Percentiles rank a stretch among this genome's conserved stretches.
phyloP scores from a whole-genome alignment of 139 green algal species.

The Coelastrella sp. region DNA sequence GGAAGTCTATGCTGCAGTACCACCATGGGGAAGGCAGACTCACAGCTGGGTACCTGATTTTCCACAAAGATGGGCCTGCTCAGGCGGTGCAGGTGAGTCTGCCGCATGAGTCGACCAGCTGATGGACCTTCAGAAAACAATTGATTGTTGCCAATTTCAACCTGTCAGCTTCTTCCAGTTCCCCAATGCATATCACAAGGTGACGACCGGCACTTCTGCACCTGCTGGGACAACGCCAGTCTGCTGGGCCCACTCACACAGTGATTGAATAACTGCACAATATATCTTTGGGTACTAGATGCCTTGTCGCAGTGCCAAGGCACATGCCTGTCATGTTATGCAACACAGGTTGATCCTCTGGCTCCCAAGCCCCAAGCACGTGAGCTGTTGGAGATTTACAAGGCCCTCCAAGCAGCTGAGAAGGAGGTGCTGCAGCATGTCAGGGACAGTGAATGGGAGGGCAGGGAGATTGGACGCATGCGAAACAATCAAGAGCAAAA shows the following conservation, averaged over 20 bases:
- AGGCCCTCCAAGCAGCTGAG: conserved; percentile 75
- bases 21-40: conserved; percentile 41
- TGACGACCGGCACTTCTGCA: neutral
- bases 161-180: neutral
- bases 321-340: neutral
- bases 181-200: neutral
- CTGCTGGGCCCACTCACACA: too few relatives aligned
- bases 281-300: neutral
- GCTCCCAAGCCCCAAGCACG: conserved; percentile 53
- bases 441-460: conserved; percentile 83
- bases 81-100: conserved; percentile 72
- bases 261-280: too few relatives aligned
- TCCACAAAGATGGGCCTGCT: conserved; percentile 75
- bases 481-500: conserved; percentile 77
- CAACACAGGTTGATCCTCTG: conserved; percentile 74
- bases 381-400: conserved; percentile 80
- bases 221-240: too few relatives aligned
- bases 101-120: neutral
- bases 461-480: conserved; percentile 71
- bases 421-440: conserved; percentile 80
- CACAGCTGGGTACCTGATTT: conserved; percentile 51
- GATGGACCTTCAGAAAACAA: neutral
- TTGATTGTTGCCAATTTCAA: too few relatives aligned
- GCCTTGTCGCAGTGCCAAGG: neutral
- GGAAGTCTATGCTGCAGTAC: conserved; percentile 44